phyloP scores from a whole-genome alignment of 75 land plant species.

The Chamaecyparis obtusa region DNA sequence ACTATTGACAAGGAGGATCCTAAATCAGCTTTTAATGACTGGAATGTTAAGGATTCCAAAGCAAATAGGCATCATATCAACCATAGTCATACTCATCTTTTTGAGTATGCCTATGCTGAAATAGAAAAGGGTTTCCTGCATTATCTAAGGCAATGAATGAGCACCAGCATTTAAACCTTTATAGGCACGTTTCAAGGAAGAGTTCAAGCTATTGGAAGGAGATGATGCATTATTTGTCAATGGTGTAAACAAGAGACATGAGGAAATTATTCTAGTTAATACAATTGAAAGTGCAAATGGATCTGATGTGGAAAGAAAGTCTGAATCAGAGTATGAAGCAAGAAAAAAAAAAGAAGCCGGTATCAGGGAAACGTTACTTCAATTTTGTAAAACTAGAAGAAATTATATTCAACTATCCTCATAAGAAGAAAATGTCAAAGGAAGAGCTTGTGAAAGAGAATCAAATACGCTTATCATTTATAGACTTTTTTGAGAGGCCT shows the following conservation, averaged over 20 bases:
- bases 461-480: conserved; percentile 47
- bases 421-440: conserved; percentile 44
- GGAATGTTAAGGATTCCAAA: conserved; percentile 41
- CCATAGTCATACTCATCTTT: conserved; percentile 61
- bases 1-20: conserved; percentile 43
- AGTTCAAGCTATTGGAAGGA: background rate
- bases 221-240: background rate
- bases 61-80: conserved; percentile 34
- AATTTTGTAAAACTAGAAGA: conserved; percentile 57
- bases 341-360: conserved; percentile 62
- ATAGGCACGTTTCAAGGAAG: too few relatives aligned
- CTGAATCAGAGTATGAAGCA: background rate
- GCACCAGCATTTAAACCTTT: too few relatives aligned
- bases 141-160: too few relatives aligned
- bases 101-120: conserved; percentile 89
- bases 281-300: background rate
- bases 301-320: background rate
- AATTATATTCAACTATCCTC: conserved; percentile 67
- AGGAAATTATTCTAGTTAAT: background rate
- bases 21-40: conserved; percentile 40
- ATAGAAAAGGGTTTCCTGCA: conserved; percentile 93
- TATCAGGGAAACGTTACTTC: conserved; percentile 80
- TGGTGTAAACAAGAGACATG: background rate
- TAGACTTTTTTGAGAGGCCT: conserved; percentile 91
- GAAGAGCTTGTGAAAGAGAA: conserved; percentile 63